These are phyloP conservation scores for Xylaria scruposa DNA, from an alignment of 495 filamentous ascomycete genomes.

Conservation along the genomic window DNA sequence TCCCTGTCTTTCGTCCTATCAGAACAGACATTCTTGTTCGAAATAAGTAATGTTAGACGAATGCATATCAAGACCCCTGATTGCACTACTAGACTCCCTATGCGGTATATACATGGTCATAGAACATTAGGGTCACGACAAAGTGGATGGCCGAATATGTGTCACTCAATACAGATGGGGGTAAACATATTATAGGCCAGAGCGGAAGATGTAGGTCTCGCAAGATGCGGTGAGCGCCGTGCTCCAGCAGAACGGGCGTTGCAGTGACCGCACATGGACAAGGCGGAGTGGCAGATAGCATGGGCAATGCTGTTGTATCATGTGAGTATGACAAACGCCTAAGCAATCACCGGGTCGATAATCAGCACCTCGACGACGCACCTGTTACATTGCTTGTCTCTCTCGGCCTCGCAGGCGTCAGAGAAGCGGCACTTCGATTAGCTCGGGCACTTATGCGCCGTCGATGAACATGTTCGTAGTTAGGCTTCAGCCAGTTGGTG, in stretches of 20 bases:
- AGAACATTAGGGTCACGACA: neutral
- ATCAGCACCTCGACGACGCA: neutral
- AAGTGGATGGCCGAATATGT: neutral
- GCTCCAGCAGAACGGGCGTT: neutral
- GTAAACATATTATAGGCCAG: neutral
- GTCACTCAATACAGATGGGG: neutral
- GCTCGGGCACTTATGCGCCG: neutral
- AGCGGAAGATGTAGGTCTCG: neutral
- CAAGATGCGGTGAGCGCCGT: neutral
- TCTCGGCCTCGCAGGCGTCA: neutral
- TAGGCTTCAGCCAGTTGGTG: conserved; percentile 3
- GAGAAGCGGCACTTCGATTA: neutral
- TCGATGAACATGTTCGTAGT: neutral
- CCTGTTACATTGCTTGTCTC: neutral
- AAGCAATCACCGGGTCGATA: neutral
- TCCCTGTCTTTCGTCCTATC: conserved; percentile 13
- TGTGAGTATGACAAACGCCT: conserved; percentile 11
- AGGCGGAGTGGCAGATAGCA: conserved; percentile 3
- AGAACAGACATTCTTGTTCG: neutral
- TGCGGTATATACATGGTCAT: conserved; percentile 3
- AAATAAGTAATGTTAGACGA: conserved; percentile 24
- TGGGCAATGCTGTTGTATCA: neutral
- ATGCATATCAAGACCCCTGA: neutral
- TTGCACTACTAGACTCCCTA: neutral
- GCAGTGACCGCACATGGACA: conserved; percentile 1